phyloP scores from a whole-genome alignment of 2,329 filamentous ascomycete species.

The Pseudocercospora fijiensis region DNA sequence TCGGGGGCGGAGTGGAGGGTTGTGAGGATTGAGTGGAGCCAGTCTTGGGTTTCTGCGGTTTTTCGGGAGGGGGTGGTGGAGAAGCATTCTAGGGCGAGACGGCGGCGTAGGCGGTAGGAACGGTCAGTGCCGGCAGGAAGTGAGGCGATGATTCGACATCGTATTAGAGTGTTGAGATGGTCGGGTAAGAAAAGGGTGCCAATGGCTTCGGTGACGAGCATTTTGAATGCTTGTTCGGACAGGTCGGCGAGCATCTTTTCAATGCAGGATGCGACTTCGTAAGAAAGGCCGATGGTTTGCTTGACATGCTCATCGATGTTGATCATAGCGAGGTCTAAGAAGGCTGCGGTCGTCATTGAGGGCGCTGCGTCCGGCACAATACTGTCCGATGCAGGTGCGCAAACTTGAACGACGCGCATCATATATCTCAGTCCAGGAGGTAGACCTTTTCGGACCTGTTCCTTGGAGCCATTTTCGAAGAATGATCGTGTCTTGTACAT shows the following conservation, averaged over 20 bases:
- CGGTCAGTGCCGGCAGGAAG: constrained; percentile 56
- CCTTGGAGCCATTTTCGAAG: constrained; percentile 19
- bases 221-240: constrained; percentile 18
- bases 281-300: constrained; percentile 18
- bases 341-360: constrained; percentile 19
- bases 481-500: constrained; percentile 26
- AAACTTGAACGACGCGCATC: constrained; percentile 18
- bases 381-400: constrained; percentile 21
- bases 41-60: constrained; percentile 13
- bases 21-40: constrained; percentile 30
- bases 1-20: constrained; percentile 37
- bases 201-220: constrained; percentile 18
- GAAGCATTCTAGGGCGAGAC: constrained; percentile 65
- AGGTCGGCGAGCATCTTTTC: constrained; percentile 28
- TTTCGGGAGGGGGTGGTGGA: constrained; percentile 41
- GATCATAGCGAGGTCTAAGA: constrained; percentile 32
- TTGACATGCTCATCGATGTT: constrained; percentile 32
- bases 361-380: constrained; percentile 20
- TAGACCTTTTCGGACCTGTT: constrained; percentile 11
- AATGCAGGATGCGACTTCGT: constrained; percentile 20
- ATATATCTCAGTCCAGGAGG: constrained; percentile 23
- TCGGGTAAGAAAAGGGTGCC: constrained; percentile 14
- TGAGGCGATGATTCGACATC: constrained; percentile 58
- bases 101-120: constrained; percentile 62
- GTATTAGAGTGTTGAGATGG: constrained; percentile 41